Percentiles rank a stretch among this genome's conserved stretches.
Evolutionary conservation across 441 rosid genomes (phyloP).

Genomic region (Gossypium trilobum): DNA sequence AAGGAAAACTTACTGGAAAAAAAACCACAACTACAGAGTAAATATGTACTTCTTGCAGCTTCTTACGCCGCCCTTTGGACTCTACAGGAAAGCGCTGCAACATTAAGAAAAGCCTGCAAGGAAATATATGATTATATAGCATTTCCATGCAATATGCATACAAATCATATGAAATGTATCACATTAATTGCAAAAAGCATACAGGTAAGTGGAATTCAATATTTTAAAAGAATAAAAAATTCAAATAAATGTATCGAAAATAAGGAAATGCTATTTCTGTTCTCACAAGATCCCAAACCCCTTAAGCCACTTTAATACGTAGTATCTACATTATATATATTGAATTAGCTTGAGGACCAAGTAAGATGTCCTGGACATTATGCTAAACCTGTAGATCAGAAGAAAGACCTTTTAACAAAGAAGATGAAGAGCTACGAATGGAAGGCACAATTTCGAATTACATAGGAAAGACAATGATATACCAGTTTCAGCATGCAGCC

Average conservation of each 20-base stretch:
- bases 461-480: background rate
- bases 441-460: background rate
- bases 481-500: background rate
- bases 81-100: constrained; percentile 91
- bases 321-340: background rate
- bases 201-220: background rate
- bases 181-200: background rate
- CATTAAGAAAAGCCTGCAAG: constrained; percentile 76
- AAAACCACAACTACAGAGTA: background rate
- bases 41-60: constrained; percentile 66
- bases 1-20: background rate
- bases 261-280: background rate
- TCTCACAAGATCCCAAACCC: background rate
- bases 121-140: background rate
- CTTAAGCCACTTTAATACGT: background rate
- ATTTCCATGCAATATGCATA: background rate
- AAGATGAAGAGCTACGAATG: background rate
- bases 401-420: constrained; percentile 1
- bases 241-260: background rate
- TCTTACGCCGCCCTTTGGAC: constrained; percentile 86
- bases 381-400: background rate
- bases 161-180: background rate
- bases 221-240: background rate
- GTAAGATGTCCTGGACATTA: background rate
- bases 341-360: background rate